Evolutionary conservation across 306 rosid genomes (phyloP).

Genomic region (Sicyos edulis): DNA sequence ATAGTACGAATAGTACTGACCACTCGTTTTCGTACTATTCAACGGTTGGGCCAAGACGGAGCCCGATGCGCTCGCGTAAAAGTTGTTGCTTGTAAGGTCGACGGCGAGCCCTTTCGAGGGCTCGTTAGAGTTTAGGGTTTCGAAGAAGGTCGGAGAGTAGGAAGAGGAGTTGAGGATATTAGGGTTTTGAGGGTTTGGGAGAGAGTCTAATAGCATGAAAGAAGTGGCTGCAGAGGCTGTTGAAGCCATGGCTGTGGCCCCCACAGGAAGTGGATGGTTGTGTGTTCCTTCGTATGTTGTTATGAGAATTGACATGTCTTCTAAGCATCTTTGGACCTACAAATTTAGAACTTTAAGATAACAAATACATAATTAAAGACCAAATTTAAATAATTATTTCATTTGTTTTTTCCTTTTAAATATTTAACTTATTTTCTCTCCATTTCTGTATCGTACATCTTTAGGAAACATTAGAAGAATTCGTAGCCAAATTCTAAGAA

Average conservation of each 20-base stretch:
- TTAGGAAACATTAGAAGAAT: too few species aligned
- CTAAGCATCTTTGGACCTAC: conserved; percentile 90
- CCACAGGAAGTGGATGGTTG: conserved; percentile 91
- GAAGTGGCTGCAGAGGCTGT: conserved; percentile 62
- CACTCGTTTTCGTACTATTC: neutral
- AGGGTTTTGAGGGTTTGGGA: conserved; percentile 29
- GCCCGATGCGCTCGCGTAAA: neutral
- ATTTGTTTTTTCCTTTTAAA: too few species aligned
- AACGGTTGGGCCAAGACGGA: neutral
- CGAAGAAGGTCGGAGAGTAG: conserved; percentile 22
- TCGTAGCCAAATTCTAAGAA: too few species aligned
- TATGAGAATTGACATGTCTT: conserved; percentile 89
- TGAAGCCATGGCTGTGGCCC: conserved; percentile 92
- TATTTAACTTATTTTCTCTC: too few species aligned
- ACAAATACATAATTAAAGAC: neutral
- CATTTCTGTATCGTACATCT: too few species aligned
- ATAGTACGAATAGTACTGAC: neutral
- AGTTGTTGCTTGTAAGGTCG: conserved; percentile 40
- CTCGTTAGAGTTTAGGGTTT: conserved; percentile 42
- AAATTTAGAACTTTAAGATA: neutral
- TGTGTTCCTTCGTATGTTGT: conserved; percentile 97
- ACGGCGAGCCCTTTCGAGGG: conserved; percentile 58
- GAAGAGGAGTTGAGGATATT: conserved; percentile 28
- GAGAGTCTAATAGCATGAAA: conserved; percentile 50
- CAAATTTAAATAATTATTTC: too few species aligned